A percentile compares a stretch with the other conserved stretches of the same genome.
These are phyloP conservation scores for Pseudogymnoascus sp. DNA, from an alignment of 2,329 filamentous ascomycete genomes.

Conservation along the genomic window DNA sequence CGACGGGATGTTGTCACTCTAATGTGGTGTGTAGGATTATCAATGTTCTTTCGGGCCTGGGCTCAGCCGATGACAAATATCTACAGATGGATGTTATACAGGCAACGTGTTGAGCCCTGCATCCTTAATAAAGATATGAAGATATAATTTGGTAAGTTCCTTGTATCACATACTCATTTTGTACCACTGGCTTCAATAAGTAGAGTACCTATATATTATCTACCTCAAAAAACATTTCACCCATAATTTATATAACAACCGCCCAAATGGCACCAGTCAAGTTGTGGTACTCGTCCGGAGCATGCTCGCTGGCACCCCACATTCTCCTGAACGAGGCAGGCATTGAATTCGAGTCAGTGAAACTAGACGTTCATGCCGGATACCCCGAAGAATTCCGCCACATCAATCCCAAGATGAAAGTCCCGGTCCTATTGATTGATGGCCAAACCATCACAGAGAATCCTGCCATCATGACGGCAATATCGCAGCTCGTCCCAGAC, in stretches of 20 bases:
- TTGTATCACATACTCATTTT: not conserved
- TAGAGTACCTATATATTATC: not conserved
- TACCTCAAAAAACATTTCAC: not conserved
- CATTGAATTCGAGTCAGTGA: slow-evolving; percentile 18
- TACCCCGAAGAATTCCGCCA: slow-evolving; percentile 17
- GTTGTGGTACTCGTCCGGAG: slow-evolving; percentile 24
- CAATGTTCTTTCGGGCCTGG: not conserved
- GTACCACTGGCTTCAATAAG: not conserved
- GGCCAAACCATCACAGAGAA: slow-evolving; percentile 27
- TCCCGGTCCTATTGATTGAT: slow-evolving; percentile 27
- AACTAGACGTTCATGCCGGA: not conserved
- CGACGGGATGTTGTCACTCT: not conserved
- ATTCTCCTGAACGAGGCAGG: slow-evolving; percentile 26
- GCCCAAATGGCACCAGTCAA: slow-evolving; percentile 18
- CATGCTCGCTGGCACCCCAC: slow-evolving; percentile 28
- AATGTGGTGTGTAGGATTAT: not conserved
- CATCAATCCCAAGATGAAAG: slow-evolving; percentile 28
- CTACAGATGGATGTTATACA: not conserved
- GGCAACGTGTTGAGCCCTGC: not conserved
- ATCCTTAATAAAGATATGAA: not conserved
- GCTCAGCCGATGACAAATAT: not conserved
- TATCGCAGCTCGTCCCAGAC: slow-evolving; percentile 26
- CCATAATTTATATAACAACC: not conserved
- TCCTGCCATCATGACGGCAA: slow-evolving; percentile 27
- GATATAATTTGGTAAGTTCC: not conserved